Evolutionary conservation across 352 stramenopile genomes (phyloP).

Genomic region (Thalassiosira hispida): DNA sequence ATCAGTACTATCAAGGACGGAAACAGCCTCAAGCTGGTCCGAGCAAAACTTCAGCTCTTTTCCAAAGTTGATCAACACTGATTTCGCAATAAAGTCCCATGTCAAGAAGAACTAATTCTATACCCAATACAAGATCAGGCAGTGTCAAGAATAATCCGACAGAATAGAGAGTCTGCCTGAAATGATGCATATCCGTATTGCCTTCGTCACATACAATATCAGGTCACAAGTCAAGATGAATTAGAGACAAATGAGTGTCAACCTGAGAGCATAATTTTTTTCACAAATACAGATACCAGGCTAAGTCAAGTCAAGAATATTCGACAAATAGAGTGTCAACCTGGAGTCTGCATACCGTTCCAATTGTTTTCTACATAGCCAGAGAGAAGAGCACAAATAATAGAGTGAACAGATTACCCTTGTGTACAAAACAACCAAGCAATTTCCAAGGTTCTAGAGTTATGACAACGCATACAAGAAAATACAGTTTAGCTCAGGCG

Average conservation of each 20-base stretch:
- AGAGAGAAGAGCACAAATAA: no score
- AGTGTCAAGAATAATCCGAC: neutral
- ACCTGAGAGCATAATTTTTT: neutral
- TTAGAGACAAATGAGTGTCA: no score
- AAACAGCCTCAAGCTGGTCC: conserved; percentile 16
- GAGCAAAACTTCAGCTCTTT: conserved; percentile 8
- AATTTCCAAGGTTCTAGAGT: neutral
- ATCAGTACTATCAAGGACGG: conserved; percentile 30
- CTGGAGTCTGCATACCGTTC: conserved; percentile 11
- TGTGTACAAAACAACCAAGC: neutral
- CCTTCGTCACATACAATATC: no score
- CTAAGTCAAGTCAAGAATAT: conserved; percentile 42
- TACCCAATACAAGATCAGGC: conserved; percentile 10
- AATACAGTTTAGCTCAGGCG: neutral
- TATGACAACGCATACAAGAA: conserved; percentile 3
- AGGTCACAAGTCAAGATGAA: no score
- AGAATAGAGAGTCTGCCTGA: no score
- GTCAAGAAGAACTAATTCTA: conserved; percentile 19
- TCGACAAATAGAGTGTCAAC: conserved; percentile 19
- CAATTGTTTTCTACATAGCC: no score
- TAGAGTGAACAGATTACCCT: no score
- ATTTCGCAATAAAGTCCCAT: neutral
- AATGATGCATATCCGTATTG: neutral
- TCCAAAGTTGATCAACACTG: conserved; percentile 7
- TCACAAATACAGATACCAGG: conserved; percentile 12